These are phyloP conservation scores for Coffea canephora DNA, from an alignment of 257 asterid species.

Conservation along the genomic window DNA sequence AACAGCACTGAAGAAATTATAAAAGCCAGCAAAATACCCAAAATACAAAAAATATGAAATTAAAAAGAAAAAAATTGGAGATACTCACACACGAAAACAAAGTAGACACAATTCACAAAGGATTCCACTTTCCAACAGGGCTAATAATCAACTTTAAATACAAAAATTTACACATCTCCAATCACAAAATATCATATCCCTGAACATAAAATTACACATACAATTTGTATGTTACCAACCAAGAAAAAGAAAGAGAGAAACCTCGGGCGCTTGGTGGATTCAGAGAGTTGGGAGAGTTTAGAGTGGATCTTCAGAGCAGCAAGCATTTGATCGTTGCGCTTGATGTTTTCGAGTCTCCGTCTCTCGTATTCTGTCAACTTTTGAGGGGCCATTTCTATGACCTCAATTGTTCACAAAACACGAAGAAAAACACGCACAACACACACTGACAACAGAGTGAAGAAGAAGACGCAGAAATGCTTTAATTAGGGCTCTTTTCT, in stretches of 20 bases:
- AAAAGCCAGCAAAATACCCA: not conserved
- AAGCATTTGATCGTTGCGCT: slow-evolving; percentile 72
- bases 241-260: not conserved
- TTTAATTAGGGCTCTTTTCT: too few relatives aligned
- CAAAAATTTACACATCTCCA: not conserved
- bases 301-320: slow-evolving; percentile 80
- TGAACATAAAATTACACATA: not conserved
- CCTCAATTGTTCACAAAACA: too few relatives aligned
- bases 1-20: not conserved
- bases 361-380: slow-evolving; percentile 72
- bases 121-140: not conserved
- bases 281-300: slow-evolving; percentile 45
- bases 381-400: slow-evolving; percentile 35
- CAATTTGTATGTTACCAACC: too few relatives aligned
- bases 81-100: not conserved
- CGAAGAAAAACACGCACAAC: not conserved
- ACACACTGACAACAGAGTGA: not conserved
- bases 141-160: too few relatives aligned
- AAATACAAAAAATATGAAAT: not conserved
- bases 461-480: not conserved
- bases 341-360: slow-evolving; percentile 75
- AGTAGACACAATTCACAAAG: not conserved
- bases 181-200: not conserved
- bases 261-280: slow-evolving; percentile 56
- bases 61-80: too few relatives aligned